These are phyloP conservation scores for Xylariaceae sp. DNA, from an alignment of 2,329 filamentous ascomycete species.

Conservation along the genomic window DNA sequence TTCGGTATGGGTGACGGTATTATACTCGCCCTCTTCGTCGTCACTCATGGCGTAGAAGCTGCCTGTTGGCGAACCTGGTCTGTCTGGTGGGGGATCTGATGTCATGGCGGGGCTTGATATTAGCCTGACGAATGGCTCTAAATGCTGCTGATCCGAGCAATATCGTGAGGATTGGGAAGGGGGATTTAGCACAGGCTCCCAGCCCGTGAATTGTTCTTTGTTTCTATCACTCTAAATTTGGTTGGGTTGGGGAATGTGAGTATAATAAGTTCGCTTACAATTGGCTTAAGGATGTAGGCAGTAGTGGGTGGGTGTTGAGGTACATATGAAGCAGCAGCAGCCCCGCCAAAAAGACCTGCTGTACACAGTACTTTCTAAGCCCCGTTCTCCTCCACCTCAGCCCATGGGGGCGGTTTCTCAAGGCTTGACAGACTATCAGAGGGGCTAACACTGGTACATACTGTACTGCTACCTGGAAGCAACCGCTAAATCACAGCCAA, in stretches of 20 bases:
- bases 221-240: not conserved
- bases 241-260: not conserved
- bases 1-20: slow-evolving; percentile 82
- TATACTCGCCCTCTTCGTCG: slow-evolving; percentile 93
- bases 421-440: not conserved
- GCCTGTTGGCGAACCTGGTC: slow-evolving; percentile 71
- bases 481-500: too few species aligned
- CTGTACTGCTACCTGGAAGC: too few species aligned
- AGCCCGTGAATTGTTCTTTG: not conserved
- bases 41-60: slow-evolving; percentile 97
- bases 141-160: slow-evolving; percentile 6
- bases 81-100: slow-evolving; percentile 38
- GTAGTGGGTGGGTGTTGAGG: not conserved
- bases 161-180: slow-evolving; percentile 2
- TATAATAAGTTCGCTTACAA: not conserved
- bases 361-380: too few species aligned
- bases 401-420: too few species aligned
- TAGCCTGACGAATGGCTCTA: slow-evolving; percentile 21
- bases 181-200: not conserved
- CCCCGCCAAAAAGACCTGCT: too few species aligned
- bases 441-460: too few species aligned
- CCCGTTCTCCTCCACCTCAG: too few species aligned
- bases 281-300: not conserved
- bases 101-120: slow-evolving; percentile 37
- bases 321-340: not conserved